A percentile compares a stretch with the other conserved stretches of the same genome.
Conservation (phyloP, 163 green algal species). For the Chlamydomonas reinhardtii region DNA sequence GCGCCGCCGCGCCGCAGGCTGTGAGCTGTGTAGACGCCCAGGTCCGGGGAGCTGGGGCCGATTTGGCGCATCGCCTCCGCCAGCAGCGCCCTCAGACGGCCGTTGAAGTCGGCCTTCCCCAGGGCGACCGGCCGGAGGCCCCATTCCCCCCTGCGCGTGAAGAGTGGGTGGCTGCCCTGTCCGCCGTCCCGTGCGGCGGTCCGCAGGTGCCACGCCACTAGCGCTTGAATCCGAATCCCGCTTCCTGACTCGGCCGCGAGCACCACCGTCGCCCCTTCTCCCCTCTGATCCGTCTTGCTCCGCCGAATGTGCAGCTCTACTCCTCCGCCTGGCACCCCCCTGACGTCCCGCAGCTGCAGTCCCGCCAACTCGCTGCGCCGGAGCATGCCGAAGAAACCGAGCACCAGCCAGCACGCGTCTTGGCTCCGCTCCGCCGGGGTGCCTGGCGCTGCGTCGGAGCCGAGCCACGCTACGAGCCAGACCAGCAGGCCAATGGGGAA, state of each 20-base stretch:
- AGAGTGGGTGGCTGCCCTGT: too few relatives aligned
- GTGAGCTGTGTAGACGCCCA: too few relatives aligned
- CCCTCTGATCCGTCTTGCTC: neutral
- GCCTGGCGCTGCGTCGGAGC: neutral
- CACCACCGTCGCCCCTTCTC: neutral
- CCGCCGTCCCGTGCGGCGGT: too few relatives aligned
- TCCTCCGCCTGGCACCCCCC: too few relatives aligned
- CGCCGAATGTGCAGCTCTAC: neutral
- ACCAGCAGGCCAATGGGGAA: neutral
- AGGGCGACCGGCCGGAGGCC: too few relatives aligned
- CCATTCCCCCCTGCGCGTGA: too few relatives aligned
- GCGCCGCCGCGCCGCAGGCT: too few relatives aligned
- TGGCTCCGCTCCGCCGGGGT: neutral
- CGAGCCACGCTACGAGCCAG: neutral
- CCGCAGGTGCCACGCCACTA: too few relatives aligned
- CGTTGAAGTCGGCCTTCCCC: neutral
- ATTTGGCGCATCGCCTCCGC: too few relatives aligned
- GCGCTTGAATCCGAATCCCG: neutral
- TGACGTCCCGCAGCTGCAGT: neutral
- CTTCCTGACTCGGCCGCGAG: neutral
- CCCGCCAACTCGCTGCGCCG: neutral
- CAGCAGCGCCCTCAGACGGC: neutral
- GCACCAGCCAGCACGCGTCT: constrained; percentile 8
- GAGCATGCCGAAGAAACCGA: too few relatives aligned
- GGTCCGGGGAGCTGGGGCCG: too few relatives aligned